phyloP scores from a whole-genome alignment of 2,329 filamentous ascomycete genomes.

The Colletotrichum phormii region DNA sequence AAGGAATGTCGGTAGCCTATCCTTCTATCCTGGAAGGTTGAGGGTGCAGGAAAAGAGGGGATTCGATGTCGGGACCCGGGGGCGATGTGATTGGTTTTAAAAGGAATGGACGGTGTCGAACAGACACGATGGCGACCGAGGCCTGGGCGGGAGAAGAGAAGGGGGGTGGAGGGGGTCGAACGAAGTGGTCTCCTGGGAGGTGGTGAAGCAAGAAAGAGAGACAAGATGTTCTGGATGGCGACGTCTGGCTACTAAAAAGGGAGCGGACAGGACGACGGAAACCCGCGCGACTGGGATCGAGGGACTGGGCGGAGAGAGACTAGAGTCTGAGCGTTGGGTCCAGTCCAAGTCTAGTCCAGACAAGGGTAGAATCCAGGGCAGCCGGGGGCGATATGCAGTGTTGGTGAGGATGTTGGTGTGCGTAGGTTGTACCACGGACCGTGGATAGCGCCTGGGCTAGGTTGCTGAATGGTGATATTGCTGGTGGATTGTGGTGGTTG shows the following conservation, averaged over 20 bases:
- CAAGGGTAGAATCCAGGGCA: conserved; percentile 12
- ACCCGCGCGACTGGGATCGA: conserved; percentile 34
- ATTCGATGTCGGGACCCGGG: conserved; percentile 21
- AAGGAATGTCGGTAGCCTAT: conserved; percentile 36
- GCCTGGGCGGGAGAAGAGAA: conserved; percentile 32
- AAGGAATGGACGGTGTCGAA: conserved; percentile 38
- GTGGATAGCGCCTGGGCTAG: conserved; percentile 15
- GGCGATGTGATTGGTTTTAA: conserved; percentile 30
- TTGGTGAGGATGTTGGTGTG: conserved; percentile 3
- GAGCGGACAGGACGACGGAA: conserved; percentile 17
- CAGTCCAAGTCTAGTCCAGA: conserved; percentile 14
- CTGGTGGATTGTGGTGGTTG: neutral
- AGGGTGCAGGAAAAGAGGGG: conserved; percentile 34
- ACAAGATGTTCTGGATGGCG: conserved; percentile 37
- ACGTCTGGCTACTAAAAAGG: conserved; percentile 35
- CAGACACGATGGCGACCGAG: conserved; percentile 34
- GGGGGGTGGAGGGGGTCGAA: conserved; percentile 31
- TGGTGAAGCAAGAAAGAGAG: conserved; percentile 38
- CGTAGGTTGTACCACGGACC: conserved; percentile 6
- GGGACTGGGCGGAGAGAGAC: conserved; percentile 18
- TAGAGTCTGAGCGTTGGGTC: conserved; percentile 25
- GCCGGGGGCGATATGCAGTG: neutral
- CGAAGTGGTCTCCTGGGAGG: conserved; percentile 40
- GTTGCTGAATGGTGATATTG: neutral
- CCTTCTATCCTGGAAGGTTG: conserved; percentile 38